Conservation (phyloP, 192 early-diverging fungal genomes). For the Linnemannia exigua region DNA sequence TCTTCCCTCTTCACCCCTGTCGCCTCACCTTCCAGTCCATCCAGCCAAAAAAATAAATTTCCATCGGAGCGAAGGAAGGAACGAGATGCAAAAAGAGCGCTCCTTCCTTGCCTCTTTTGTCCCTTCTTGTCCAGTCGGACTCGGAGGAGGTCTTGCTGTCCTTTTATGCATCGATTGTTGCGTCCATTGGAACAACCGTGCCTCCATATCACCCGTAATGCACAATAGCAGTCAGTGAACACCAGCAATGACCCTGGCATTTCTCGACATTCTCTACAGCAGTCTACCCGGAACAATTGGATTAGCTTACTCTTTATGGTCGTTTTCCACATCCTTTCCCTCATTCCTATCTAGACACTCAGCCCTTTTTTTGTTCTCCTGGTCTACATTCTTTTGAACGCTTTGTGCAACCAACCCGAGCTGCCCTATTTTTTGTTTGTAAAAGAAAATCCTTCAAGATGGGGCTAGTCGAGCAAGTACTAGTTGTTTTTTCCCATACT, state of each 20-base stretch:
- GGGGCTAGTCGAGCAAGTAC: neutral
- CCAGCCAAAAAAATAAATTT: neutral
- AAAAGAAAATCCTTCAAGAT: neutral
- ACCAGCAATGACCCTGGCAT: no score
- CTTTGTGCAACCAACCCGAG: neutral
- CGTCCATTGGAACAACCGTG: no score
- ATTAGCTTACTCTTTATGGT: no score
- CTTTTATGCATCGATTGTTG: no score
- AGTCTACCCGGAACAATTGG: no score
- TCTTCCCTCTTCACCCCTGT: neutral
- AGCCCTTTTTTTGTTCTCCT: neutral
- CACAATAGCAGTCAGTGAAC: no score
- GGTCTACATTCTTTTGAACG: neutral
- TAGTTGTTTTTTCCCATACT: no score
- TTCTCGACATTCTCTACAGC: no score
- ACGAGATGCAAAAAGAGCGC: neutral
- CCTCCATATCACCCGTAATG: no score
- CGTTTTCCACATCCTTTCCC: neutral
- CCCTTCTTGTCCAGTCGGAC: no score
- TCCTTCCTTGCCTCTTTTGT: no score
- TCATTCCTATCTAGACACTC: neutral
- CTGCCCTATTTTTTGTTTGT: neutral
- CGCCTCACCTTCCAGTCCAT: neutral
- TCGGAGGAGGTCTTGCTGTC: no score
- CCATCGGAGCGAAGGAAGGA: conserved; percentile 42